Evolutionary conservation across 1,139 yeast genomes (phyloP).

Genomic region (Protomyces macrosporus): DNA sequence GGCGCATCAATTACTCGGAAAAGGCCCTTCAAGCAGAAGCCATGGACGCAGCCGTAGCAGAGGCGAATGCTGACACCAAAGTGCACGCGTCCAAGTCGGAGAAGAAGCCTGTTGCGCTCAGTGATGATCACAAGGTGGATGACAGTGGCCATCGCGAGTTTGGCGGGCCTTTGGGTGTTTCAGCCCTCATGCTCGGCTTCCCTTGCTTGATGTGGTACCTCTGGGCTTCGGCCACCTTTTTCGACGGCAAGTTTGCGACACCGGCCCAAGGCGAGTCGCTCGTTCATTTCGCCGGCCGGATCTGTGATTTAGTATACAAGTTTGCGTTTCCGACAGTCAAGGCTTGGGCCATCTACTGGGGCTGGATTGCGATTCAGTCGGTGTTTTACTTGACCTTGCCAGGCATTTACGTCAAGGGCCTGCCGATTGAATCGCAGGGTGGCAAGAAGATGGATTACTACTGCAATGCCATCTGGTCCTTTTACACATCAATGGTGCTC

Average conservation of each 20-base stretch:
- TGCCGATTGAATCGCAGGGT: slow-evolving; percentile 75
- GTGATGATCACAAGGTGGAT: slow-evolving; percentile 6
- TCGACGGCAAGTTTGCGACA: slow-evolving; percentile 64
- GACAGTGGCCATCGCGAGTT: slow-evolving; percentile 50
- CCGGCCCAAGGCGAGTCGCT: slow-evolving; percentile 50
- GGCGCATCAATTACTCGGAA: neutral
- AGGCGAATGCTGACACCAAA: neutral
- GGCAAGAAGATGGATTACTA: slow-evolving; percentile 79
- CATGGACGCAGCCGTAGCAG: neutral
- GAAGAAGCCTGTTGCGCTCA: neutral
- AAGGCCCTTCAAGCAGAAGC: neutral
- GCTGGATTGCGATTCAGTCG: slow-evolving; percentile 66
- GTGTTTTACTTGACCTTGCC: slow-evolving; percentile 80
- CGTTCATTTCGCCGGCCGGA: slow-evolving; percentile 49
- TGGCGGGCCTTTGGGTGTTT: slow-evolving; percentile 89
- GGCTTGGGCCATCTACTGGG: slow-evolving; percentile 66
- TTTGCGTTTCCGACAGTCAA: slow-evolving; percentile 65
- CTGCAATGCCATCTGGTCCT: slow-evolving; percentile 85
- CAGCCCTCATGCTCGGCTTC: slow-evolving; percentile 90
- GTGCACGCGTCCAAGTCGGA: neutral
- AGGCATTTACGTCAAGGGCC: slow-evolving; percentile 92
- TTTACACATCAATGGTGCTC: slow-evolving; percentile 61
- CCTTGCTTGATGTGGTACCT: slow-evolving; percentile 92
- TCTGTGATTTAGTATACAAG: slow-evolving; percentile 46
- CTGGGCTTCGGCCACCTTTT: slow-evolving; percentile 86